phyloP scores from a whole-genome alignment of 2,329 filamentous ascomycete species.

The Beauveria bassiana region DNA sequence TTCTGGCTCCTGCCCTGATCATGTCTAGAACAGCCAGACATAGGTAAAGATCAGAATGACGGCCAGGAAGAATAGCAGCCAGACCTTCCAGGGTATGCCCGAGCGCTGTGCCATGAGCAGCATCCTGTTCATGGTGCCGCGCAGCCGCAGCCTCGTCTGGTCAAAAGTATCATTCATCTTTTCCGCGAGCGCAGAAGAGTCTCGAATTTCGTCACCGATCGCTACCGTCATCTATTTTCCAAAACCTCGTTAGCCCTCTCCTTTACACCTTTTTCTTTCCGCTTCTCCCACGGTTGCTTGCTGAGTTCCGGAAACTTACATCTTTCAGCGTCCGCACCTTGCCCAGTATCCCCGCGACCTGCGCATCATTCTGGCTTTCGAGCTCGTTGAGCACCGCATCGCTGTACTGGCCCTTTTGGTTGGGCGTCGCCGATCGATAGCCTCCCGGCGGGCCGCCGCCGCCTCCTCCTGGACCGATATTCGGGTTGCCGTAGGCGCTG shows the following conservation, averaged over 20 bases:
- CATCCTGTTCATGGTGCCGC: constrained; percentile 96
- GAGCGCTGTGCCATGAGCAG: constrained; percentile 88
- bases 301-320: constrained; percentile 43
- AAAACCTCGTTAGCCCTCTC: constrained; percentile 11
- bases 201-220: constrained; percentile 92
- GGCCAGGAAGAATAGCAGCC: constrained; percentile 80
- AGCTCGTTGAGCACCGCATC: constrained; percentile 86
- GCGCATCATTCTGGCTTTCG: constrained; percentile 88
- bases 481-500: constrained; percentile 4
- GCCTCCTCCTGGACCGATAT: constrained; percentile 5
- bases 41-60: constrained; percentile 81
- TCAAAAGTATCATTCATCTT: constrained; percentile 97
- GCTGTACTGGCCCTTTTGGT: constrained; percentile 80
- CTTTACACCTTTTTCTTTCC: not conserved
- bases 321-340: constrained; percentile 88
- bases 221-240: constrained; percentile 68
- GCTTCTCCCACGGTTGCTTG: not conserved
- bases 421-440: constrained; percentile 63
- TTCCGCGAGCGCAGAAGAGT: constrained; percentile 78
- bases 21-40: constrained; percentile 72
- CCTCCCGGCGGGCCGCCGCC: constrained; percentile 8
- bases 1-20: not conserved
- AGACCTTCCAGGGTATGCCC: constrained; percentile 92
- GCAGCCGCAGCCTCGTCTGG: constrained; percentile 67
- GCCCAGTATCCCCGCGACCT: constrained; percentile 82